Conservation (phyloP, 2,329 filamentous ascomycete genomes). For the Phaeophleospora eucalypticola region DNA sequence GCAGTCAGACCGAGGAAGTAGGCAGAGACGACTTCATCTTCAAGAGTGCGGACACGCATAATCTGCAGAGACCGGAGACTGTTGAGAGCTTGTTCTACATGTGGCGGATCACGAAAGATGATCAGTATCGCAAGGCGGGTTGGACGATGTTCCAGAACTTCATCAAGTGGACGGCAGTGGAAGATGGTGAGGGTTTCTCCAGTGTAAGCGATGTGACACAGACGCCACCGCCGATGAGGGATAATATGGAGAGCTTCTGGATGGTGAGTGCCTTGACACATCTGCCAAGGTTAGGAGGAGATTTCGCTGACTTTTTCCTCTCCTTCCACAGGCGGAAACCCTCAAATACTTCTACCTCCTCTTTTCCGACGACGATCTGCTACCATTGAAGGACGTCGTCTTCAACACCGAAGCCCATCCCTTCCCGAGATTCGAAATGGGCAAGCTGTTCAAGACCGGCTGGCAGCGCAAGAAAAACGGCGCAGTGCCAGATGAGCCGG, state of each 20-base stretch:
- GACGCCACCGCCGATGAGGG: slow-evolving; percentile 64
- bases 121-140: slow-evolving; percentile 88
- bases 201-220: slow-evolving; percentile 70
- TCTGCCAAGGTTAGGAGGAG: background rate
- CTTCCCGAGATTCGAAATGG: slow-evolving; percentile 80
- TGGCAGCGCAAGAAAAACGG: slow-evolving; percentile 64
- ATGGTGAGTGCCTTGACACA: slow-evolving; percentile 56
- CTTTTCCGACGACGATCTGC: slow-evolving; percentile 76
- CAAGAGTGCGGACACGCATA: slow-evolving; percentile 79
- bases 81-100: slow-evolving; percentile 97
- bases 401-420: slow-evolving; percentile 96
- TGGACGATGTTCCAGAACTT: slow-evolving; percentile 98
- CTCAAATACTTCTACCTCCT: slow-evolving; percentile 96
- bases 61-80: slow-evolving; percentile 91
- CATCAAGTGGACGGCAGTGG: slow-evolving; percentile 75
- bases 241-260: slow-evolving; percentile 99
- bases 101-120: slow-evolving; percentile 94
- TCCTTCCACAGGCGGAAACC: slow-evolving; percentile 69
- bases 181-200: slow-evolving; percentile 75
- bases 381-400: slow-evolving; percentile 82
- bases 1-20: slow-evolving; percentile 49
- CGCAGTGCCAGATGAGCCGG: slow-evolving; percentile 32
- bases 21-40: slow-evolving; percentile 75
- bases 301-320: too few species aligned
- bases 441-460: slow-evolving; percentile 70